A percentile compares a stretch with the other conserved stretches of the same genome.
These are phyloP conservation scores for Phoenix dactylifera DNA, from an alignment of 176 grass and related monocot genomes.

Conservation along the genomic window DNA sequence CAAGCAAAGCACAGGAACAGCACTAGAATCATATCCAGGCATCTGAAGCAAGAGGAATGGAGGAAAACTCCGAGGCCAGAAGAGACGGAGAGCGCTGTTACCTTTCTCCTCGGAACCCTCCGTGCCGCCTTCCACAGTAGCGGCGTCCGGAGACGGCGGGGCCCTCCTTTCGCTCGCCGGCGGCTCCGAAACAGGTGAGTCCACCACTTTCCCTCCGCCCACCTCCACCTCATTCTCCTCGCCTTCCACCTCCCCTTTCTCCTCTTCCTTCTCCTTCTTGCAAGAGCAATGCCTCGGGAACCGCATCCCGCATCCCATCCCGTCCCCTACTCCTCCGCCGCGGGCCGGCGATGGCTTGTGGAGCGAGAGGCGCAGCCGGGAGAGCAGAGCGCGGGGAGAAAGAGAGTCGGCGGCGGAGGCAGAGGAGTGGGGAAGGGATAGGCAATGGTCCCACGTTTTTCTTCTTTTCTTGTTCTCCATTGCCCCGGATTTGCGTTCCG, in stretches of 20 bases:
- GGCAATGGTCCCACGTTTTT: slow-evolving; percentile 12
- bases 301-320: slow-evolving; percentile 21
- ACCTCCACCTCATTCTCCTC: background rate
- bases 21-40: no score
- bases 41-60: background rate
- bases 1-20: no score
- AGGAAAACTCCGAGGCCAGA: slow-evolving; percentile 12
- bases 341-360: background rate
- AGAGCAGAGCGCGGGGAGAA: slow-evolving; percentile 8
- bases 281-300: slow-evolving; percentile 16
- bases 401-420: slow-evolving; percentile 4
- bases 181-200: background rate
- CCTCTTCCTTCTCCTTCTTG: slow-evolving; percentile 2
- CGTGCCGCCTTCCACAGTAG: background rate
- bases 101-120: background rate
- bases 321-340: background rate
- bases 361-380: background rate
- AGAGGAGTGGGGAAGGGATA: slow-evolving; percentile 4
- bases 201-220: slow-evolving; percentile 1
- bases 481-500: background rate
- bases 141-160: no score
- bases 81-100: slow-evolving; percentile 9
- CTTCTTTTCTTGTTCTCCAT: background rate
- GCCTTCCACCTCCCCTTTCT: slow-evolving; percentile 14
- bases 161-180: no score